Evolutionary conservation across 228 moss, liverwort and hornwort species (phyloP).

Genomic region (Sphagnum magellanicum): DNA sequence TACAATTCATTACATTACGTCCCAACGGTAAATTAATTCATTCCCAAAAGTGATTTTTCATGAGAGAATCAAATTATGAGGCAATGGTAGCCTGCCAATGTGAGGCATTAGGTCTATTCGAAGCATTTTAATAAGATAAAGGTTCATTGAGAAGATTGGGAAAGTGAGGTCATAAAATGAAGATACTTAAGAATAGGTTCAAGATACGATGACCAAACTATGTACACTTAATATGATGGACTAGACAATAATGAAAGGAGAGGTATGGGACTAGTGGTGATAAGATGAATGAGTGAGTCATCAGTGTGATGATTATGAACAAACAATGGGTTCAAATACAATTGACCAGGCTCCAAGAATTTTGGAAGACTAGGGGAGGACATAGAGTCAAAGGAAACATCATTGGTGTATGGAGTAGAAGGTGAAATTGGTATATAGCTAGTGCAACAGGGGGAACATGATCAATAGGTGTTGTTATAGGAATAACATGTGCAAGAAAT

Average conservation of each 20-base stretch:
- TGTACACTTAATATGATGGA: background rate
- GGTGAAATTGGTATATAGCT: too few species aligned
- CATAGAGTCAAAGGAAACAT: background rate
- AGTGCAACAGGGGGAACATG: too few species aligned
- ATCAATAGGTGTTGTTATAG: too few species aligned
- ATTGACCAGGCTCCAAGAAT: background rate
- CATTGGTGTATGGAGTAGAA: too few species aligned
- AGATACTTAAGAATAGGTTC: background rate
- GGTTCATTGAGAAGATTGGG: background rate
- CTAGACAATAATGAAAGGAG: background rate
- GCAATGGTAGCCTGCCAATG: background rate
- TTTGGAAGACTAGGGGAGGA: background rate
- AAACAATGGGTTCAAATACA: background rate
- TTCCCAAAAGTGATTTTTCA: background rate
- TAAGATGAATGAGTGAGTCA: background rate
- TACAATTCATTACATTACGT: background rate
- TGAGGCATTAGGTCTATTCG: background rate
- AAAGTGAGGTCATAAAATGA: background rate
- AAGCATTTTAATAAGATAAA: background rate
- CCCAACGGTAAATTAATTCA: background rate
- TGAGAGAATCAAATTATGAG: background rate
- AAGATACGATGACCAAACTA: too few species aligned
- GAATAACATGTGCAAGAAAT: background rate
- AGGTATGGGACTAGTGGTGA: background rate
- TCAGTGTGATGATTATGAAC: background rate